Evolutionary conservation across 1,284 basidiomycete species (phyloP).

Genomic region (Leccinum ponderosum): DNA sequence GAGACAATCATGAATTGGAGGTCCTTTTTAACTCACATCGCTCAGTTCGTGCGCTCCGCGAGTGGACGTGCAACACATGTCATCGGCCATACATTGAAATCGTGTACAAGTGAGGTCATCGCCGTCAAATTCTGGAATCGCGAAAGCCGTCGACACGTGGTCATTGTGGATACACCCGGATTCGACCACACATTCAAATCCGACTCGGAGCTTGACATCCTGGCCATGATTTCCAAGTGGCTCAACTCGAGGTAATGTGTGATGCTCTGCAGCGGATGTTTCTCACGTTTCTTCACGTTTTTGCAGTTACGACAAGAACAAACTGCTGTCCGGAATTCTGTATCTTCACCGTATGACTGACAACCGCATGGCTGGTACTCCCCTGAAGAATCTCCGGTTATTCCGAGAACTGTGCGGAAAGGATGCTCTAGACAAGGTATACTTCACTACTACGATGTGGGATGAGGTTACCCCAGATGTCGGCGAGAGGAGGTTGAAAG

Average conservation of each 20-base stretch:
- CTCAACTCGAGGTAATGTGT: conserved; percentile 10
- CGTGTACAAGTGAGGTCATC: too few species aligned
- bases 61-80: too few species aligned
- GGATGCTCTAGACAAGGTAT: neutral
- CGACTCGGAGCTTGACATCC: conserved; percentile 23
- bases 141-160: neutral
- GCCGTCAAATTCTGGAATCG: too few species aligned
- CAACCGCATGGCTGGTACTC: conserved; percentile 42
- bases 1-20: neutral
- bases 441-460: conserved; percentile 1
- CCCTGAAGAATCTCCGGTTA: conserved; percentile 41
- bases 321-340: conserved; percentile 41
- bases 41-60: too few species aligned
- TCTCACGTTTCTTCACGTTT: neutral
- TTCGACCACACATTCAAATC: conserved; percentile 13
- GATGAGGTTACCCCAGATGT: neutral
- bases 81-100: too few species aligned
- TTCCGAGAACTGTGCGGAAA: conserved; percentile 47
- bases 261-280: neutral
- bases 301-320: conserved; percentile 34
- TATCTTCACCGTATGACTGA: conserved; percentile 52
- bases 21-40: neutral
- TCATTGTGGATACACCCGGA: conserved; percentile 17
- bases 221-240: conserved; percentile 23
- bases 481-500: conserved; percentile 1